Evolutionary conservation across 2,329 filamentous ascomycete genomes (phyloP), one percentile per base, ranked within the genome.

Genomic region (Aaosphaeria arxii): DNA sequence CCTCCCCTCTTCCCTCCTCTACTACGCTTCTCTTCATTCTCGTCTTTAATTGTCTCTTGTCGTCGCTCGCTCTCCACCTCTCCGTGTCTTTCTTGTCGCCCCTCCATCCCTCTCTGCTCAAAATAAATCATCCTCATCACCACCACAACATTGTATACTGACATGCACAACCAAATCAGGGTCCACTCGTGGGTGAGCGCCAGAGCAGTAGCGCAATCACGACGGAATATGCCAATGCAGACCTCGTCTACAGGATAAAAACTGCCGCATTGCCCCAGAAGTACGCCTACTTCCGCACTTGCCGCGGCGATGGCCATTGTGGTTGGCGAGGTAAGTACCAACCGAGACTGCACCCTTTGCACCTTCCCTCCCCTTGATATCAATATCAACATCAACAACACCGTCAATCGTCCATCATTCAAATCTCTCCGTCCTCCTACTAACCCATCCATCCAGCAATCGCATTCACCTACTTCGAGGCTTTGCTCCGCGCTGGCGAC

Each of bases 301-400:
- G 96, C 68, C 86, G 88, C 71, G 92, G 94, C 45, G 92, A 97
- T 73, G 94, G 94, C 50, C 95, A 95, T 68, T 97, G 94, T 73
- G 94, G 92, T 63, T 97, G 94, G 92, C 84, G 92, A 86, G 94
- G 92, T 96, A 79, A 77, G 85, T 58, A 36, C 33, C 17, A 24
- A 24, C 17, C 17, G 17, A 24, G 17, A 24, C 33, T 36, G 33
- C 33, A 36, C 33, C 43, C 29, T 40, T n/a, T 35, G 5, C 13
- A 24, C 40, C 31, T 49, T 46, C 42, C 44, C 47, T 39, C 13
- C 13, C 29, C 11, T 28, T 43, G 6, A 11, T 17, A 11, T 17
- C 30, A 43, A 51, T 45, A 11, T 46, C 29, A 28, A 9, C 4
- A 13, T 29, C 39, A 41, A 9, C n/a, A 9, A 9, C 33, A 36